Percentiles rank a stretch among this genome's conserved stretches.
These are phyloP conservation scores for Euptelea pleiosperma DNA, from an alignment of 164 flowering plant genomes.

Conservation along the genomic window DNA sequence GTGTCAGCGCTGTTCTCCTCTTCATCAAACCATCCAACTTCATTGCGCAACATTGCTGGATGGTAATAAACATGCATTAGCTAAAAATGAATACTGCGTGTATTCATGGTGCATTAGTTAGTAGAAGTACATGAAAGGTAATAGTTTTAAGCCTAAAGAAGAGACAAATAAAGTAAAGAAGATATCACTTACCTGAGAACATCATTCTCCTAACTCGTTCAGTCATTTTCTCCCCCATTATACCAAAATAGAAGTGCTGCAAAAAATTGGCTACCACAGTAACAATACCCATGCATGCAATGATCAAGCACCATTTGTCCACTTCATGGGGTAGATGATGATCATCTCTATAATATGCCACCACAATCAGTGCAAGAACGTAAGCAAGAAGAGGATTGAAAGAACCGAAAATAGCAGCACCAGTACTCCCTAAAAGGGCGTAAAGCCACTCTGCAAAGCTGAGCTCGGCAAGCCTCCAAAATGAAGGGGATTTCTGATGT, in stretches of 20 bases:
- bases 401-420: slow-evolving; percentile 97
- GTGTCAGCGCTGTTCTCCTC: slow-evolving; percentile 95
- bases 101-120: neutral
- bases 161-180: neutral
- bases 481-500: slow-evolving; percentile 59
- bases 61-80: slow-evolving; percentile 5
- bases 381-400: slow-evolving; percentile 98
- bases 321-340: slow-evolving; percentile 56
- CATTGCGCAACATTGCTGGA: slow-evolving; percentile 94
- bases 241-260: slow-evolving; percentile 98
- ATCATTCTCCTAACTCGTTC: slow-evolving; percentile 97
- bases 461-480: slow-evolving; percentile 92
- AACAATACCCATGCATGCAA: slow-evolving; percentile 91
- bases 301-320: slow-evolving; percentile 87
- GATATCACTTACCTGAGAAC: slow-evolving; percentile 72
- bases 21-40: slow-evolving; percentile 98
- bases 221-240: slow-evolving; percentile 99
- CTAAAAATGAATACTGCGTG: neutral
- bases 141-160: neutral
- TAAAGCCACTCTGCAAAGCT: slow-evolving; percentile 98
- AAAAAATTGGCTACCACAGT: slow-evolving; percentile 92
- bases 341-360: slow-evolving; percentile 57
- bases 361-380: slow-evolving; percentile 65
- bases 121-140: neutral
- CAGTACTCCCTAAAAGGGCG: slow-evolving; percentile 88